Evolutionary conservation across 2,329 filamentous ascomycete species (phyloP).

Genomic region (Fusarium scirpi): DNA sequence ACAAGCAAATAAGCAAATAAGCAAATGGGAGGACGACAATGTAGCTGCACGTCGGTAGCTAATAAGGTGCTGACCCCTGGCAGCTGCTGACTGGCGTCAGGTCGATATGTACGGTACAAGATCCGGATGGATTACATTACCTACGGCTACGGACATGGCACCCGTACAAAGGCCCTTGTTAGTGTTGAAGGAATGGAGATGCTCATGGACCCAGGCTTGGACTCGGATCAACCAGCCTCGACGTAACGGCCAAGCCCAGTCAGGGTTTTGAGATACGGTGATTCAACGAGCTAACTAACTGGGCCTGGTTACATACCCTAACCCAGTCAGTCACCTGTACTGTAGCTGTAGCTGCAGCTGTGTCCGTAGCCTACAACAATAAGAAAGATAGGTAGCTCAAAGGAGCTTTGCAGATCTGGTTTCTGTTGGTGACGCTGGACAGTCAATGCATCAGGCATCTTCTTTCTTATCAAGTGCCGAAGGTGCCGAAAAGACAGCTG

Average conservation of each 20-base stretch:
- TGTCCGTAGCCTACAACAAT: background rate
- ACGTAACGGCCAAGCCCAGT: slow-evolving; percentile 29
- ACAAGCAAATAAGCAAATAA: background rate
- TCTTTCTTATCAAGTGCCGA: background rate
- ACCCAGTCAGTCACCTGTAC: background rate
- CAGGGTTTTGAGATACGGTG: slow-evolving; percentile 12
- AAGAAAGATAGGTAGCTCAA: background rate
- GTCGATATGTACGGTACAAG: background rate
- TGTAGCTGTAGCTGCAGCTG: background rate
- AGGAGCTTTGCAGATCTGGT: background rate
- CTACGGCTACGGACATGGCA: background rate
- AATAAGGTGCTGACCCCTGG: slow-evolving; percentile 32
- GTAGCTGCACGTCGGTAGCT: background rate
- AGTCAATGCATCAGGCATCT: slow-evolving; percentile 10
- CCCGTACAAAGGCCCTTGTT: background rate
- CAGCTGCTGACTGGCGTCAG: slow-evolving; percentile 12
- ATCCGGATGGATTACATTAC: background rate
- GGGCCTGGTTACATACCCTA: background rate
- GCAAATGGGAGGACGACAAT: background rate
- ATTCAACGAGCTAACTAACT: slow-evolving; percentile 25
- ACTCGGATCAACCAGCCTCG: slow-evolving; percentile 30
- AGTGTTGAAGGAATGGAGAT: slow-evolving; percentile 8
- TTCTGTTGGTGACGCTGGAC: slow-evolving; percentile 3
- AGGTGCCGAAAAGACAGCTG: background rate
- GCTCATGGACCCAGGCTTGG: background rate